A percentile compares a stretch with the other conserved stretches of the same genome.
phyloP scores from a whole-genome alignment of 2,329 filamentous ascomycete species.

The Botryotinia convoluta region DNA sequence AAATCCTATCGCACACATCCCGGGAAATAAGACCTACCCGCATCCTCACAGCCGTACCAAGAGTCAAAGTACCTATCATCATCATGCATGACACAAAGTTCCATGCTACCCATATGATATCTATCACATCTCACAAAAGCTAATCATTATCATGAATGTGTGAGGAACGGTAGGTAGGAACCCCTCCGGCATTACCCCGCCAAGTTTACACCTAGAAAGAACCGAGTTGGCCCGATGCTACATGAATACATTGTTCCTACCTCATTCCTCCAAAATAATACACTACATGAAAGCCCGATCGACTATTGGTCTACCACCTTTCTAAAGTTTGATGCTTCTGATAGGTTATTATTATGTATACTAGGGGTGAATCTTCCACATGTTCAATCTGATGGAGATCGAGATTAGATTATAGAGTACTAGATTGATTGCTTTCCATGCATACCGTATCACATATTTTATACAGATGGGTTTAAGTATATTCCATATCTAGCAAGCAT shows the following conservation, averaged over 20 bases:
- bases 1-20: neutral
- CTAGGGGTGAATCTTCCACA: neutral
- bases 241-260: neutral
- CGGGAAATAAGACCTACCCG: neutral
- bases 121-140: slow-evolving; percentile 10
- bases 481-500: neutral
- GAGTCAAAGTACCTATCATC: neutral
- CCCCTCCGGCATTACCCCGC: neutral
- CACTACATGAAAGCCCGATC: neutral
- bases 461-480: neutral
- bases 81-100: slow-evolving; percentile 3
- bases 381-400: neutral
- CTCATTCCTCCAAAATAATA: neutral
- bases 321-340: neutral
- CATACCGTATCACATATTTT: neutral
- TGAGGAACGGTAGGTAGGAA: neutral
- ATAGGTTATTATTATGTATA: neutral
- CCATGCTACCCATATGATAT: neutral
- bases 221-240: slow-evolving; percentile 4
- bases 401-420: neutral
- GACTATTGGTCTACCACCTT: neutral
- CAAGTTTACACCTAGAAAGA: neutral
- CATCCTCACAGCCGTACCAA: neutral
- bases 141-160: neutral
- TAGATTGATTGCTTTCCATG: slow-evolving; percentile 8